Evolutionary conservation across 1,284 basidiomycete genomes (phyloP).

Genomic region (Cutaneotrichosporon sp.): DNA sequence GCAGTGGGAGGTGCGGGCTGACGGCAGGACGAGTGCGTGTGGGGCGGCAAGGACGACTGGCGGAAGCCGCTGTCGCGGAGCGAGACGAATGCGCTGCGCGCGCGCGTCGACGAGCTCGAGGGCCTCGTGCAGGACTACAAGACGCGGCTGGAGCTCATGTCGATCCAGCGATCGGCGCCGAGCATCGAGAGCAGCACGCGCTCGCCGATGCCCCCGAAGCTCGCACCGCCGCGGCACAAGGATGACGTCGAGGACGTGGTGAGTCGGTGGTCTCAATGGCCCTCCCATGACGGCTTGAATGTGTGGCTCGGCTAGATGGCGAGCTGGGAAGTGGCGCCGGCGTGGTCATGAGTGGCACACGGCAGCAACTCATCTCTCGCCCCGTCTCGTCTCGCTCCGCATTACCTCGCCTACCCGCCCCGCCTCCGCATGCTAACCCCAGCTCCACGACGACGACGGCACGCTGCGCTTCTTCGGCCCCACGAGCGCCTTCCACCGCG

Average conservation of each 20-base stretch:
- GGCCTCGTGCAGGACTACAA: not conserved
- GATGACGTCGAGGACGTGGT: constrained; percentile 14
- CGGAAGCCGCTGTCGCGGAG: constrained; percentile 35
- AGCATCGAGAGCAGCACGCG: not conserved
- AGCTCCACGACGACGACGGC: constrained; percentile 27
- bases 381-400: too few species aligned
- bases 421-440: too few species aligned
- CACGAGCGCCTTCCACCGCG: constrained; percentile 20
- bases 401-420: too few species aligned
- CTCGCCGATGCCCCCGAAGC: not conserved
- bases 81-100: constrained; percentile 35
- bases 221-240: not conserved
- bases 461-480: constrained; percentile 25
- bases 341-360: too few species aligned
- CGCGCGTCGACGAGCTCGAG: constrained; percentile 35
- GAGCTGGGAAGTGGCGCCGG: too few species aligned
- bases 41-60: constrained; percentile 31
- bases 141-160: constrained; percentile 3
- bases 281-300: not conserved
- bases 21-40: constrained; percentile 38
- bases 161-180: not conserved
- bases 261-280: constrained; percentile 5
- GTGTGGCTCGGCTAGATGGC: too few species aligned
- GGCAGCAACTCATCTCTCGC: not conserved
- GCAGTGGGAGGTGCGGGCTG: not conserved